Evolutionary conservation across 345 rosid species (phyloP).

Genomic region (Eucalyptus pauciflora): DNA sequence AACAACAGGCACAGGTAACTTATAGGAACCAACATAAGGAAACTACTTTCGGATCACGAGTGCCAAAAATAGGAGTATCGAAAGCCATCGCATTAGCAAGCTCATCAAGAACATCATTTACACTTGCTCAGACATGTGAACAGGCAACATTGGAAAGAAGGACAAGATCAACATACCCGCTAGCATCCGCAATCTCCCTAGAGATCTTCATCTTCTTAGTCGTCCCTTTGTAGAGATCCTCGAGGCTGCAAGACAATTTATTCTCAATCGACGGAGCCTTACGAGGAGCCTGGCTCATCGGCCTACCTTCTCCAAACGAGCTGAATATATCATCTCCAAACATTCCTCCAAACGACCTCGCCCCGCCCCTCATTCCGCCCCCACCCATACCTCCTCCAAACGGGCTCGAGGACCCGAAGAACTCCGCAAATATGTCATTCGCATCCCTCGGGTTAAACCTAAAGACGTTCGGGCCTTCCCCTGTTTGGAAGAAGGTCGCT

Average conservation of each 20-base stretch:
- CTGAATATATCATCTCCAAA: constrained; percentile 61
- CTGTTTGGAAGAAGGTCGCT: constrained; percentile 60
- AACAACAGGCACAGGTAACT: neutral
- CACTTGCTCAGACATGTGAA: neutral
- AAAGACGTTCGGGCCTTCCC: constrained; percentile 51
- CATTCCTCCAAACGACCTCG: constrained; percentile 40
- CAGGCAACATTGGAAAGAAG: neutral
- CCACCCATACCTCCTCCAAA: constrained; percentile 37
- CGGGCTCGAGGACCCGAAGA: constrained; percentile 52
- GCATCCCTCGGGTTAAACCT: constrained; percentile 66
- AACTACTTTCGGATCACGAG: neutral
- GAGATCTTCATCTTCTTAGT: constrained; percentile 88
- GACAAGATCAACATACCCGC: constrained; percentile 40
- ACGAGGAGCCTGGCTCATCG: constrained; percentile 28
- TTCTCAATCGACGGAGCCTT: constrained; percentile 57
- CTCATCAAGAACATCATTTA: neutral
- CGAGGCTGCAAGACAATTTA: constrained; percentile 50
- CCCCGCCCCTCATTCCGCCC: constrained; percentile 18
- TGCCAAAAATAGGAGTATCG: neutral
- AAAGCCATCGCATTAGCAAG: neutral
- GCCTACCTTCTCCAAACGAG: constrained; percentile 35
- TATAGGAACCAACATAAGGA: neutral
- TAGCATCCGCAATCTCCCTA: constrained; percentile 54
- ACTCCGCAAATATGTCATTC: constrained; percentile 61
- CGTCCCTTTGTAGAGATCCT: constrained; percentile 65